Evolutionary conservation across 164 flowering plant species (phyloP).

Genomic region (Annona cherimola): DNA sequence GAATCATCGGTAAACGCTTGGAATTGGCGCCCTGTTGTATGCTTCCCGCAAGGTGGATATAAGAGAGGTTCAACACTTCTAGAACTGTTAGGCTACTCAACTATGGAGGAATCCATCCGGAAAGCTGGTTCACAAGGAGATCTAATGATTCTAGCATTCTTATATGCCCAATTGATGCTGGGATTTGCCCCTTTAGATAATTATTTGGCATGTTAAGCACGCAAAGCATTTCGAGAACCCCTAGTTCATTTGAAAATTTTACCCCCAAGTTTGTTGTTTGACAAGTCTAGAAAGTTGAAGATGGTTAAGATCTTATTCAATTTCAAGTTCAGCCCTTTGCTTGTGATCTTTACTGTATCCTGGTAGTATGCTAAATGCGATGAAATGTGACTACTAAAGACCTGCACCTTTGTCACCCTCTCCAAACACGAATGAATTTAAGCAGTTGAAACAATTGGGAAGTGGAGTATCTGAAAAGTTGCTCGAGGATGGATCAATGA

Average conservation of each 20-base stretch:
- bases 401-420: background rate
- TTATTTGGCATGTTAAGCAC: constrained; percentile 8
- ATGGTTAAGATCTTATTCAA: constrained; percentile 9
- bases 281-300: constrained; percentile 7
- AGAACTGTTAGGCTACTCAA: constrained; percentile 13
- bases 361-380: constrained; percentile 1
- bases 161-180: constrained; percentile 6
- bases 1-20: constrained; percentile 4
- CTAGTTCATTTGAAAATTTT: constrained; percentile 3
- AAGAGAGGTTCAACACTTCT: constrained; percentile 10
- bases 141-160: constrained; percentile 7
- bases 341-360: constrained; percentile 3
- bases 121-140: constrained; percentile 8
- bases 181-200: constrained; percentile 7
- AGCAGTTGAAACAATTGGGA: constrained; percentile 12
- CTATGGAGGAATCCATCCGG: constrained; percentile 14
- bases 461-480: constrained; percentile 35
- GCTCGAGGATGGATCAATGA: constrained; percentile 47
- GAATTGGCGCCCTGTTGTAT: constrained; percentile 13
- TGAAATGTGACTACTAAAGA: background rate
- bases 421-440: constrained; percentile 21
- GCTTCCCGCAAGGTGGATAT: constrained; percentile 10
- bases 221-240: constrained; percentile 1
- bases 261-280: constrained; percentile 11
- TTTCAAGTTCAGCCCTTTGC: constrained; percentile 8